Evolutionary conservation across 306 rosid genomes (phyloP).

Genomic region (Oxytropis ochrocephala): DNA sequence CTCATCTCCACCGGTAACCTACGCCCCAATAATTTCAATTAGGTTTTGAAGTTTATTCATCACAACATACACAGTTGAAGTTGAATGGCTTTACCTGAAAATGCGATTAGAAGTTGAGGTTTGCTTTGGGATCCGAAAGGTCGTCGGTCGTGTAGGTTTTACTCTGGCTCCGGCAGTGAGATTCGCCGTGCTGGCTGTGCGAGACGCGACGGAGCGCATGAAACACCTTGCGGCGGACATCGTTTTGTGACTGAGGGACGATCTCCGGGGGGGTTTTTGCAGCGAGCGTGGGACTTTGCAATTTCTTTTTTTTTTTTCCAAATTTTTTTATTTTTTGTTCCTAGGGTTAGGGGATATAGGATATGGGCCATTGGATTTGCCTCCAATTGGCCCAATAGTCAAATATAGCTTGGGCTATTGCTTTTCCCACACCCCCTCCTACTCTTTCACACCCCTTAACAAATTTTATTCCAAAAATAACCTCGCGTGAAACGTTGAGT

Average conservation of each 20-base stretch:
- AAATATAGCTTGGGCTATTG: no score
- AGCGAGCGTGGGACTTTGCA: constrained; percentile 17
- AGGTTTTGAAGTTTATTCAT: neutral
- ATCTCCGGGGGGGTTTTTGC: constrained; percentile 13
- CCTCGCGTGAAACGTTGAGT: no score
- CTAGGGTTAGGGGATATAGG: neutral
- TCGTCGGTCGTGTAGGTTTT: constrained; percentile 31
- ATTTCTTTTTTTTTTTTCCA: neutral
- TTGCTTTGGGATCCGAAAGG: constrained; percentile 50
- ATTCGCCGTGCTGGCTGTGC: constrained; percentile 31
- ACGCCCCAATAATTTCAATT: neutral
- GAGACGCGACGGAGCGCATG: constrained; percentile 55
- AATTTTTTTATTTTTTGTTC: neutral
- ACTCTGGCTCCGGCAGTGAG: constrained; percentile 40
- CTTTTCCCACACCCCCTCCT: no score
- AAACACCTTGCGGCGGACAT: constrained; percentile 86
- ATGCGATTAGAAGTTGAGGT: constrained; percentile 49
- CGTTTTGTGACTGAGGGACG: neutral
- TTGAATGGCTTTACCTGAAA: constrained; percentile 43
- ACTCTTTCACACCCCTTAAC: no score
- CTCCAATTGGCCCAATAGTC: neutral
- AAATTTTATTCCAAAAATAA: no score
- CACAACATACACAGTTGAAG: neutral
- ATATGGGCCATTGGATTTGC: neutral
- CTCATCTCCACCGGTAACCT: constrained; percentile 82